Percentiles rank a stretch among this genome's conserved stretches.
phyloP scores from a whole-genome alignment of 352 stramenopile species.

The Halophytophthora polymorphica region DNA sequence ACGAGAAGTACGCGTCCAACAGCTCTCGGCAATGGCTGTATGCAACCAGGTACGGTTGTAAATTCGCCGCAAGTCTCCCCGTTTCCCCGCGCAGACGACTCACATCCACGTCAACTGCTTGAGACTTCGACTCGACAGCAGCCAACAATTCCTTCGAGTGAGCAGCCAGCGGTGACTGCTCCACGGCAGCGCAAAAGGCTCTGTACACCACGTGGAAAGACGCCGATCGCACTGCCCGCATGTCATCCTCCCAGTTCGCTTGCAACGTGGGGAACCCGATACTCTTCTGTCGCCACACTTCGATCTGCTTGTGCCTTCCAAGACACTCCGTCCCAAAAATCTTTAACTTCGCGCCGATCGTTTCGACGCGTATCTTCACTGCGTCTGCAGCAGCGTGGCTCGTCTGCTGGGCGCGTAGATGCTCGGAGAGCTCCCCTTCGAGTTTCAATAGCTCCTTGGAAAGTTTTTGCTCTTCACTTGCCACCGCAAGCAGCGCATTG shows the following conservation, averaged over 20 bases:
- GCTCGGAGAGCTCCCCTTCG: constrained; percentile 8
- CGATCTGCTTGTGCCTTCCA: constrained; percentile 48
- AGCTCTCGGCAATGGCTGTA: constrained; percentile 37
- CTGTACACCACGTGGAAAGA: constrained; percentile 26
- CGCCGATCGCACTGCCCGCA: constrained; percentile 6
- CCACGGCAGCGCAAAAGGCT: constrained; percentile 11
- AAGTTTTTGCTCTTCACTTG: constrained; percentile 24
- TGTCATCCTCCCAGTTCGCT: constrained; percentile 9
- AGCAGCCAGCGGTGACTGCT: constrained; percentile 8
- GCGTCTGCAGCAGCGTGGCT: constrained; percentile 8
- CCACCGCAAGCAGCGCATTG: constrained; percentile 17
- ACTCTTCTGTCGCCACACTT: constrained; percentile 31
- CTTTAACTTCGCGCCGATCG: constrained; percentile 17
- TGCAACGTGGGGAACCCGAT: constrained; percentile 17
- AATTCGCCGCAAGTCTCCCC: constrained; percentile 20
- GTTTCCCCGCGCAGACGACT: constrained; percentile 21
- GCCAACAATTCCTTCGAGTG: constrained; percentile 19
- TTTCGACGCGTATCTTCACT: constrained; percentile 3
- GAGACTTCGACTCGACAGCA: constrained; percentile 26
- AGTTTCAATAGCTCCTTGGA: constrained; percentile 7
- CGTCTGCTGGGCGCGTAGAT: constrained; percentile 6
- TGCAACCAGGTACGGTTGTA: constrained; percentile 36
- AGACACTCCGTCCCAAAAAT: constrained; percentile 47
- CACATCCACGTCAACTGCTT: constrained; percentile 32
- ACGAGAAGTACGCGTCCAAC: constrained; percentile 34